Evolutionary conservation across 495 filamentous ascomycete species (phyloP), one percentile per base, ranked within the genome.

Genomic region (Neurospora sp.): DNA sequence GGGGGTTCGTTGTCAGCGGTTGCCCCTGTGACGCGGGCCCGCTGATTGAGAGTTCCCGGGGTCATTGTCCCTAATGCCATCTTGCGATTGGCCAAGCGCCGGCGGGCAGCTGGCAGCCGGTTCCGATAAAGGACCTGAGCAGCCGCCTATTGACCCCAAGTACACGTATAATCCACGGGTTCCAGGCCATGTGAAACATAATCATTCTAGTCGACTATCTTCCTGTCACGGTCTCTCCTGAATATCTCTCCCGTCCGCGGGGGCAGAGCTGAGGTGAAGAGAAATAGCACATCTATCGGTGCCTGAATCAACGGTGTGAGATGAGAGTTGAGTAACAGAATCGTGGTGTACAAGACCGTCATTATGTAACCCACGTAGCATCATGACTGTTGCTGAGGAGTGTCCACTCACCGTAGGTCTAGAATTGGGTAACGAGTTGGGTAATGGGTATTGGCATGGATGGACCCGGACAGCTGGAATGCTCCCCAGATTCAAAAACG

Each of bases 1-100:
- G 54, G 54, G 54, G 54, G 54, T 17, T 62, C 6, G 15, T 34
- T 62, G 54, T 62, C 34, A 62, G 54, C 54, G 54, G 28, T 62
- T 62, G 54, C 1, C 54, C 45, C 69, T 75, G 75, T 77, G 75
- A 75, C 75, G 59, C 31, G 39, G 66, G 71, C 69, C 71, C 71
- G 71, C 72, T 75, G 73, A 73, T 75, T 72, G 62, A 70, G 59
- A 71, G 75, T 76, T 72, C 69, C 75, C 71, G 71, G 40, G 71
- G n/a, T 69, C 19, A 21, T 73, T 69, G 66, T 73, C 28, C 69
- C 69, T 42, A 34, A 66, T 34, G 13, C 24, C 69, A 70, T 59
- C 70, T 24, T 28, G 28, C 72, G 48, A 75, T 74, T 74, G 73
- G 75, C 24, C 54, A 28, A 28, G 10, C 69, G 15, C 54, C 28